Evolutionary conservation across 202 grass and related monocot genomes (phyloP), one percentile per base, ranked within the genome.

Genomic region (Digitaria exilis): DNA sequence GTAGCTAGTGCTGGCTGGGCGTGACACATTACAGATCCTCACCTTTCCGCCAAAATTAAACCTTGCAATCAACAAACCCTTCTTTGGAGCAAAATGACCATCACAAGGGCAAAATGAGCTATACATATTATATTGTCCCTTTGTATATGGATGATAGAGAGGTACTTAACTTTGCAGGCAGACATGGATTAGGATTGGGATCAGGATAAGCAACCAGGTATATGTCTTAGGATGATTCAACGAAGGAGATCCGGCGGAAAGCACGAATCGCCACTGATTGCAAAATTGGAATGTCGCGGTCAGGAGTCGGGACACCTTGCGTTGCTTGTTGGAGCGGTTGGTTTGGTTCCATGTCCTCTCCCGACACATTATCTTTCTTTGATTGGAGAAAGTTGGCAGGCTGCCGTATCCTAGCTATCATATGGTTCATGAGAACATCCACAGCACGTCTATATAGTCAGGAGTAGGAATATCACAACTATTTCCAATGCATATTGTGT

Each of bases 241-340:
- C 7, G 51, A 56, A 54, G 21, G 52, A 55, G 21, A 56, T 56
- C 54, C 22, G n/a, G 21, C n/a, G 19, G n/a, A 56, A 22, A 24
- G 52, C n/a, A 56, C n/a, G 24, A n/a, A 30, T 51, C 65, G 24
- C 48, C 18, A n/a, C n/a, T n/a, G n/a, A n/a, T n/a, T 76, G 51
- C n/a, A 54, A 66, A 16, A 56, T 29, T 70, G 30, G 18, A 17
- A 68, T 62, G 72, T 34, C 34, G 30, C 72, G 7, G n/a, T 87
- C 73, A 7, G 18, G 19, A 37, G n/a, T 82, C 42, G 35, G 14
- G 43, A 76, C 44, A 44, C 79, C 71, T 62, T 30, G 62, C 31
- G 52, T 22, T 61, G 28, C 50, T 52, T 52, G 17, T 28, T 75
- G 49, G n/a, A 76, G 60, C 60, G 32, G 49, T 82, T 49, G n/a